Evolutionary conservation across 1,284 basidiomycete genomes (phyloP).

Genomic region (Cutaneotrichosporon sp.): DNA sequence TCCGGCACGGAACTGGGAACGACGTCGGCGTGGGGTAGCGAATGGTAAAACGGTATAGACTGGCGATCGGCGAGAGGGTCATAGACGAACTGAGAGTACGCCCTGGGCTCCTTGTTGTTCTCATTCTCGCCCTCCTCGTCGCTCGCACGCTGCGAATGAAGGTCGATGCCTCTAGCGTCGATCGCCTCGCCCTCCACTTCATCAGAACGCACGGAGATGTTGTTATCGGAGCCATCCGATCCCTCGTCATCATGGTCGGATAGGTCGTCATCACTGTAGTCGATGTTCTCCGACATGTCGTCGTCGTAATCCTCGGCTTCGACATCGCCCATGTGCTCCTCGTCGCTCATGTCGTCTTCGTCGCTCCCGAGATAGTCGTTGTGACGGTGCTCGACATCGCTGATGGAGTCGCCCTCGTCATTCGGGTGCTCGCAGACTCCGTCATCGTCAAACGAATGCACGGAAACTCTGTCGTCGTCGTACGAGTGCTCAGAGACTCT

Average conservation of each 20-base stretch:
- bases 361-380: neutral
- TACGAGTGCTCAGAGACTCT: slow-evolving; percentile 7
- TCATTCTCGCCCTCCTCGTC: neutral
- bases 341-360: neutral
- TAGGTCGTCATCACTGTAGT: neutral
- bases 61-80: neutral
- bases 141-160: neutral
- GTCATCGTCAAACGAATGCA: neutral
- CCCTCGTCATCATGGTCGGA: neutral
- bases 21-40: neutral
- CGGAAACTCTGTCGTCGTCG: slow-evolving; percentile 4
- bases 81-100: neutral
- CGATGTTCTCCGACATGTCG: neutral
- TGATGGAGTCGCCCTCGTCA: neutral
- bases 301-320: neutral
- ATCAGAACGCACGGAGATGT: neutral
- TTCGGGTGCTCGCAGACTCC: neutral
- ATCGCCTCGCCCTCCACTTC: neutral
- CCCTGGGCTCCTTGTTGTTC: neutral
- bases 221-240: neutral
- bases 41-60: neutral
- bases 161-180: neutral
- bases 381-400: neutral
- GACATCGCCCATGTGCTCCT: neutral
- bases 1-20: neutral